Evolutionary conservation across 441 rosid genomes (phyloP), one percentile per base, ranked within the genome.

Genomic region (Erysimum cheiri): DNA sequence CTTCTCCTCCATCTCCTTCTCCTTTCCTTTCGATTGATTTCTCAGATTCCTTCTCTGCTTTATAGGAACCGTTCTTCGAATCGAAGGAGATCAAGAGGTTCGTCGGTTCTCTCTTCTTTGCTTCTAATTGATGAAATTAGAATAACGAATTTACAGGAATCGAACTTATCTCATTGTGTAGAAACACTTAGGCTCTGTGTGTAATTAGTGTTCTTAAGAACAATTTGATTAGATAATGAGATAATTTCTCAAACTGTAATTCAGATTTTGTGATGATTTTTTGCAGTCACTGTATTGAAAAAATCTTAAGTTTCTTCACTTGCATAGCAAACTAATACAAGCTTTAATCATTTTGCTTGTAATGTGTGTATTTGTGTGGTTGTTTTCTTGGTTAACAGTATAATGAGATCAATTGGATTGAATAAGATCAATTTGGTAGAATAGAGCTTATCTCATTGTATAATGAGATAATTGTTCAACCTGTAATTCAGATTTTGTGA

Each of bases 21-120:
- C 12, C 6, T 59, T 24, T 8, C 22, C 22, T 59, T 40, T 8
- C 8, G 35, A 60, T 13, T 40, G 14, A 41, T 44, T 14, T 26
- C 28, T 67, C 6, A 29, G 32, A 28, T 19, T 31, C 33, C 41
- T 31, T 55, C 63, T 54, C 13, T 67, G 14, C 0, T 19, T 67
- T 26, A 32, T 28, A 67, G 71, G 71, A 67, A 67, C 43, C 64
- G 63, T 67, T 55, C 26, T 55, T 54, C 54, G 3, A 67, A 55
- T 43, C 64, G 72, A 3, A 29, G 72, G 35, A 67, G 43, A 67
- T 54, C 72, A 33, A 44, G 55, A 67, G 72, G 72, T 67, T 22
- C 54, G 64, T 67, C 5, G 9, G 0, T 4, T 29, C 61, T 28
- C 52, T 55, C 32, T 66, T 54, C 24, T 39, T 3, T 52, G 6